Percentiles rank a stretch among this genome's conserved stretches.
These are phyloP conservation scores for Microdochium trichocladiopsis DNA, from an alignment of 2,329 filamentous ascomycete genomes.

Conservation along the genomic window DNA sequence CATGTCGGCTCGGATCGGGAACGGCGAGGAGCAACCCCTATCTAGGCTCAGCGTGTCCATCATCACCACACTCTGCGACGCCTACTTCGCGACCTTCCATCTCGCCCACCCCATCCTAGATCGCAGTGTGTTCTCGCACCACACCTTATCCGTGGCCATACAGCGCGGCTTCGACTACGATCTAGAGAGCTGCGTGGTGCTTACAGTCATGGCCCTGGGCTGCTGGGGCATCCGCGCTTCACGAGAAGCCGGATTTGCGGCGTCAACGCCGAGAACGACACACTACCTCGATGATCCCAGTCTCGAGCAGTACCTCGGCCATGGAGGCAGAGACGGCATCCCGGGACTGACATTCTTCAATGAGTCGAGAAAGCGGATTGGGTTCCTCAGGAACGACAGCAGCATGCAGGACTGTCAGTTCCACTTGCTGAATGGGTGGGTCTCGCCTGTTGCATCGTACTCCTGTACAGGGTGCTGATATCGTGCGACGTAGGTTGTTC, in stretches of 20 bases:
- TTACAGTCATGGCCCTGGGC: conserved; percentile 42
- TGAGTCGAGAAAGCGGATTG: conserved; percentile 42
- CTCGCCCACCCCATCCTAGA: conserved; percentile 45
- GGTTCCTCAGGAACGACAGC: conserved; percentile 42
- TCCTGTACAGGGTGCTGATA: neutral
- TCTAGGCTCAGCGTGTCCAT: conserved; percentile 36
- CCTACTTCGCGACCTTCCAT: conserved; percentile 47
- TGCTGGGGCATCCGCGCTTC: conserved; percentile 40
- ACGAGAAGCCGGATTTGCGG: conserved; percentile 37
- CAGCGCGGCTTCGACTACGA: conserved; percentile 42
- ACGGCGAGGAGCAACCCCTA: conserved; percentile 29
- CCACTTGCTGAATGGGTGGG: conserved; percentile 38
- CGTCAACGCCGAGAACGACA: conserved; percentile 24
- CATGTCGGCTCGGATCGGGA: conserved; percentile 30
- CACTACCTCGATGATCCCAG: conserved; percentile 13
- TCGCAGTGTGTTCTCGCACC: conserved; percentile 41
- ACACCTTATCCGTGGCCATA: conserved; percentile 38
- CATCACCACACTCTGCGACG: conserved; percentile 42
- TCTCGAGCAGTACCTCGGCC: conserved; percentile 14
- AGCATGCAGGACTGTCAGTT: conserved; percentile 43
- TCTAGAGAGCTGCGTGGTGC: conserved; percentile 42
- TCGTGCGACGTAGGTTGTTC: conserved; percentile 5
- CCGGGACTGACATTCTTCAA: conserved; percentile 43
- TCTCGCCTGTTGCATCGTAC: neutral
- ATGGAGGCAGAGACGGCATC: conserved; percentile 25